These are phyloP conservation scores for Cryptococcus neoformans DNA, from an alignment of 1,284 basidiomycete species.

Conservation along the genomic window DNA sequence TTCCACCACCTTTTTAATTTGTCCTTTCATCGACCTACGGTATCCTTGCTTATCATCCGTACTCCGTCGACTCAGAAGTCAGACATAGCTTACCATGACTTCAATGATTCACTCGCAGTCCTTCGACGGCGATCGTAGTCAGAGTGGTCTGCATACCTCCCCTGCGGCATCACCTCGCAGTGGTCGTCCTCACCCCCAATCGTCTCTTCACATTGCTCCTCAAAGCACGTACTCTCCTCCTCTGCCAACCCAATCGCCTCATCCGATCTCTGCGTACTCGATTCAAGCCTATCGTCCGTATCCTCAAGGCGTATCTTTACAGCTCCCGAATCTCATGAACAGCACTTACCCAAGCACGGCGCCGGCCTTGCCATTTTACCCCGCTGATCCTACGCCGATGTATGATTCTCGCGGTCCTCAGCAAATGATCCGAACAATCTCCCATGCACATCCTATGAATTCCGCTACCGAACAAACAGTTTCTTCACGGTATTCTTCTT, in stretches of 20 bases:
- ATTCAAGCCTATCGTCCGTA: slow-evolving; percentile 12
- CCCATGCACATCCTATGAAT: slow-evolving; percentile 36
- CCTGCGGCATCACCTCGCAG: slow-evolving; percentile 27
- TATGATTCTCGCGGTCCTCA: slow-evolving; percentile 23
- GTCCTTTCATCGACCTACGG: slow-evolving; percentile 23
- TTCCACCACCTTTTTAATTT: slow-evolving; percentile 11
- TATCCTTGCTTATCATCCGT: background rate
- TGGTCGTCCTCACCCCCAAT: slow-evolving; percentile 29
- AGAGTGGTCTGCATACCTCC: slow-evolving; percentile 23
- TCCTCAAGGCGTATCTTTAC: slow-evolving; percentile 14
- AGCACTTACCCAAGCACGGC: slow-evolving; percentile 22
- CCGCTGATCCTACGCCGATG: slow-evolving; percentile 8
- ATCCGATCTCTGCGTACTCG: slow-evolving; percentile 16
- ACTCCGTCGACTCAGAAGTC: background rate
- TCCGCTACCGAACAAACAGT: slow-evolving; percentile 34
- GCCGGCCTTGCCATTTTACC: slow-evolving; percentile 16
- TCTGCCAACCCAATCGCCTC: slow-evolving; percentile 10
- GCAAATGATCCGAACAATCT: slow-evolving; percentile 32
- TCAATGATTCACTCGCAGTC: slow-evolving; percentile 19
- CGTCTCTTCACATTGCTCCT: slow-evolving; percentile 27
- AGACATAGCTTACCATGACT: slow-evolving; percentile 16
- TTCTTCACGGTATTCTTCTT: slow-evolving; percentile 33
- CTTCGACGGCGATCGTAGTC: slow-evolving; percentile 23
- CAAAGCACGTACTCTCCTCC: slow-evolving; percentile 21
- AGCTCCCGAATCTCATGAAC: slow-evolving; percentile 5